A percentile compares a stretch with the other conserved stretches of the same genome.
phyloP scores from a whole-genome alignment of 1,139 yeast genomes.

The Magnusiomyces paraingens region DNA sequence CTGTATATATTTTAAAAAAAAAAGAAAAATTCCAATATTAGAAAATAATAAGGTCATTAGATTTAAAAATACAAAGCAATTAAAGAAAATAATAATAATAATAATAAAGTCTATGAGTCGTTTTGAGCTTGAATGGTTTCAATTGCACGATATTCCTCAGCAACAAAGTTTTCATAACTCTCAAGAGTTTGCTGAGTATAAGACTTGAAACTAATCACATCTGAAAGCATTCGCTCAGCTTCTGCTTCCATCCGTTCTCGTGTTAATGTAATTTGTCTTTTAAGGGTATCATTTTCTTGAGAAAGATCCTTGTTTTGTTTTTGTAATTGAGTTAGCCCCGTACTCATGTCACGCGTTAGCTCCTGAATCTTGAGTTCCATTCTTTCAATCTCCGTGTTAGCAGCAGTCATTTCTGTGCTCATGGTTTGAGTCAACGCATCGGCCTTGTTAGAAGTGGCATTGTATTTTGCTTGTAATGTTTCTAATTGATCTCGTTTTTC shows the following conservation, averaged over 20 bases:
- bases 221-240: constrained; percentile 51
- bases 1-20: too few relatives aligned
- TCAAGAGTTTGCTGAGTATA: constrained; percentile 55
- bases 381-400: constrained; percentile 60
- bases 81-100: neutral
- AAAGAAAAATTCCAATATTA: too few relatives aligned
- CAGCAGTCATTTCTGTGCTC: constrained; percentile 48
- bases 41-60: neutral
- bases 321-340: constrained; percentile 50
- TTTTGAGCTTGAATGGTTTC: constrained; percentile 5
- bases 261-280: constrained; percentile 43
- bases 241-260: constrained; percentile 47
- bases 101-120: neutral
- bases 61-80: neutral
- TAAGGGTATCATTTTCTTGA: constrained; percentile 49
- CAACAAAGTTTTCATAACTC: constrained; percentile 44
- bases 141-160: constrained; percentile 35
- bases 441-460: constrained; percentile 47
- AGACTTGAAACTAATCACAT: constrained; percentile 56
- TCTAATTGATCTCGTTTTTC: constrained; percentile 58
- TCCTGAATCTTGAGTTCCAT: constrained; percentile 55
- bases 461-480: constrained; percentile 50
- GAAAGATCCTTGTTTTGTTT: constrained; percentile 50
- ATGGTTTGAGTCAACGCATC: constrained; percentile 55
- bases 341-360: constrained; percentile 47